Evolutionary conservation across 148 eudicot species (phyloP), one percentile per base, ranked within the genome.

Genomic region (Persicaria tinctoria): DNA sequence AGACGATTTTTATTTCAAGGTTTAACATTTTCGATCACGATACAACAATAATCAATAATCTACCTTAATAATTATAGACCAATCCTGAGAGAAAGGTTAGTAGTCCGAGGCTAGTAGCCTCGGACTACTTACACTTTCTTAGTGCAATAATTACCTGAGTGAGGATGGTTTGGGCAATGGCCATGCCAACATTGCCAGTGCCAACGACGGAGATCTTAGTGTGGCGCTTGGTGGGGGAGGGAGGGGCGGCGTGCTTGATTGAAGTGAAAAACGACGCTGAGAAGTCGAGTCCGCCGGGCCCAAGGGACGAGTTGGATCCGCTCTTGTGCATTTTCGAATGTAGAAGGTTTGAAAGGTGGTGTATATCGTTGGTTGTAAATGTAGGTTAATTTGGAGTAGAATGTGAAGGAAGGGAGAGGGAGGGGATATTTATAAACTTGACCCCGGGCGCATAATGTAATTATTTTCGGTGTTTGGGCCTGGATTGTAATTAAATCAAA

Each of bases 121-220:
- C 23, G 23, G 0, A 20, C 23, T 20, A 20, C 23, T 20, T 20
- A 20, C 23, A 20, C 23, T 20, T 20, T 20, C 23, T 20, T 20
- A 20, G 41, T 32, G 16, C 0, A n/a, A 5, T 57, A 17, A 6
- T 8, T 66, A 66, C 70, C 75, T 93, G 96, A 32, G 96, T 93
- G 16, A 93, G 84, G 77, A 93, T 87, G 53, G 98, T 93, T 70
- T 93, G 98, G 11, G 98, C 91, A 1, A 93, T 93, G 76, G 96
- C 98, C 98, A 93, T 93, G 44, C 98, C 98, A 2, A 93, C 98
- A 74, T 93, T 93, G 59, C 98, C 98, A 3, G 85, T 84, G 54
- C 98, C 98, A 14, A 93, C 54, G 70, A 93, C 87, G 69, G 98
- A 85, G 79, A 93, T 86, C 78, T 93, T 93, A 53, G 87, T 84